Base-by-base conservation (phyloP, 192 early-diverging fungal species). In the Helicostylum pulchrum region DNA sequence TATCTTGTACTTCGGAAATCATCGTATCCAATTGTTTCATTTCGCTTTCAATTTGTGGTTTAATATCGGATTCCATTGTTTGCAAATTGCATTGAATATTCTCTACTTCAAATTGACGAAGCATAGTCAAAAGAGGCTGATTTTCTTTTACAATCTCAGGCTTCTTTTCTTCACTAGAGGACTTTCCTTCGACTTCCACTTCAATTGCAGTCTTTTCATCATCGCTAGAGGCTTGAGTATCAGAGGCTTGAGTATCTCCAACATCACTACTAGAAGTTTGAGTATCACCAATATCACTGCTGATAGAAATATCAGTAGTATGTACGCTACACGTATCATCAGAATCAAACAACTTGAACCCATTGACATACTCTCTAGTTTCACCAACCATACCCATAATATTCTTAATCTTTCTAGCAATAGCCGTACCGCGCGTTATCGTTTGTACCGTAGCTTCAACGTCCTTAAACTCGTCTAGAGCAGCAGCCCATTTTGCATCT, bases 381-480 rank as follows among this genome's bases (percentile, higher is more conserved):
- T 71, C 56, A 10, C 57, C 70, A 42, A 71, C 7, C 4, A 44
- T 53, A 14, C 32, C 14, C 58, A 61, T 71, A 4, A 71, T 46
- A 14, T 44, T 32, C 42, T 59, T 65, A 6, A 71, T 61, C 19
- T 71, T 71, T 12, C 64, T 53, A 3, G 56, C 70, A 19, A 71
- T 47, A n/a, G 48, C 36, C 2, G 46, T 21, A 34, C 56, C 64
- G 12, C 49, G 56, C 4, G 48, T 17, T 31, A 56, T 32, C 20
- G 50, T 61, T 4, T 43, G 34, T 15, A 59, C 51, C 2, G 49
- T 51, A 7, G 49, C 53, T 34, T 73, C 63, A 7, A 68, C 55
- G 4, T 31, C 39, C 48, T 73, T 65, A 36, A 79, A 54, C n/a
- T 54, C 51, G 8, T 67, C 65, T 21, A 67, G 64, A 23, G 42